These are phyloP conservation scores for Isabelozyma pseudorhagii DNA, from an alignment of 805 yeast species.

Conservation along the genomic window DNA sequence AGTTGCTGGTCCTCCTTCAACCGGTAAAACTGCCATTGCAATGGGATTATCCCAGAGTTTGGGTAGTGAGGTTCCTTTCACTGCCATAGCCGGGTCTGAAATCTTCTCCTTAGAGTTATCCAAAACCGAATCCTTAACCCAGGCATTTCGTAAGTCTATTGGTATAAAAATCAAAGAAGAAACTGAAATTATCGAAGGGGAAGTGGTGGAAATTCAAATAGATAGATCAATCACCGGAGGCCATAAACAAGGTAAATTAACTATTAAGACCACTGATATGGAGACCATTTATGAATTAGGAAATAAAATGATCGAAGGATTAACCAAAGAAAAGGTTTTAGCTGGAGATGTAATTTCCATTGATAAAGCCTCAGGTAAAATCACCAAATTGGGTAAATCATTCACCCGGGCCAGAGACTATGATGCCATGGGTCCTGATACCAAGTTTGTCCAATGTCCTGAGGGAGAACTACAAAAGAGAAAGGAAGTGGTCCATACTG, in stretches of 20 bases:
- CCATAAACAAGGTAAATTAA: conserved; percentile 95
- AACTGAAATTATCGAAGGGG: conserved; percentile 97
- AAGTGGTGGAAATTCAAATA: conserved; percentile 94
- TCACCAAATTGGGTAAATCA: conserved; percentile 91
- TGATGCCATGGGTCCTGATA: conserved; percentile 98
- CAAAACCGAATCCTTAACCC: conserved; percentile 94
- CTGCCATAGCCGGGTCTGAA: conserved; percentile 93
- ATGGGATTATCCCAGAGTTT: conserved; percentile 82
- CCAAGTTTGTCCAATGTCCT: conserved; percentile 96
- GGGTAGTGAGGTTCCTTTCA: conserved; percentile 85
- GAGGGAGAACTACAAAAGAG: conserved; percentile 98
- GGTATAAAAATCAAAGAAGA: conserved; percentile 96
- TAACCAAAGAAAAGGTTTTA: conserved; percentile 89
- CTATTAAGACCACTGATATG: conserved; percentile 97
- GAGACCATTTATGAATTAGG: conserved; percentile 97
- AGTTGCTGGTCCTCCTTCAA: conserved; percentile 97
- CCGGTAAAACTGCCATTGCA: conserved; percentile 98
- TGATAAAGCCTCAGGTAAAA: conserved; percentile 93
- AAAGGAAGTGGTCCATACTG: conserved; percentile 94
- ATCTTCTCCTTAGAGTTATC: conserved; percentile 87
- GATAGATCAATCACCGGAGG: conserved; percentile 96
- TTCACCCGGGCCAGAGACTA: conserved; percentile 95
- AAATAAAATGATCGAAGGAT: conserved; percentile 88
- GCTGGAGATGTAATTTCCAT: conserved; percentile 97
- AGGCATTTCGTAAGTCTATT: conserved; percentile 92